Evolutionary conservation across 441 rosid species (phyloP).

Genomic region (Pelargonium fulgidum): DNA sequence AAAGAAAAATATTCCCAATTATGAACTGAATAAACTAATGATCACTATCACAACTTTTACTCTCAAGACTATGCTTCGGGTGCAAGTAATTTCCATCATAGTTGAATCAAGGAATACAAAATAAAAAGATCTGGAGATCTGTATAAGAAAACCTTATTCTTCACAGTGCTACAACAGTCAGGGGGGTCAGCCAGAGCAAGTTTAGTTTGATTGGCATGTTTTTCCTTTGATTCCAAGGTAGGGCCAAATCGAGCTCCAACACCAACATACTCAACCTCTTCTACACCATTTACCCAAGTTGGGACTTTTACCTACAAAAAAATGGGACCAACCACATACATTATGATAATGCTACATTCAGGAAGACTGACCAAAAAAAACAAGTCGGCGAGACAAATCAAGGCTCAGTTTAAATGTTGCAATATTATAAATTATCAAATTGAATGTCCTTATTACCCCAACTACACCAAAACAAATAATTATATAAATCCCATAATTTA

Average conservation of each 20-base stretch:
- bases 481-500: too few species aligned
- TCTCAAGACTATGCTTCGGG: neutral
- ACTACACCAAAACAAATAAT: too few species aligned
- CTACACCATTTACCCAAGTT: conserved; percentile 33
- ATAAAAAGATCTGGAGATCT: neutral
- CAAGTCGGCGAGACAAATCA: neutral
- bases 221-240: conserved; percentile 47
- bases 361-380: neutral
- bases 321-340: neutral
- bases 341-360: neutral
- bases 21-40: conserved; percentile 6
- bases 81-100: conserved; percentile 5
- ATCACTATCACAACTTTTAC: neutral
- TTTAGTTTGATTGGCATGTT: conserved; percentile 35
- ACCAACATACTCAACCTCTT: conserved; percentile 44
- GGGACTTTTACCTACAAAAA: conserved; percentile 41
- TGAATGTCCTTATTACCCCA: too few species aligned
- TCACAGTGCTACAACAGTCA: conserved; percentile 40
- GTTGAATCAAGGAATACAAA: conserved; percentile 5
- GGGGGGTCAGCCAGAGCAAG: conserved; percentile 46
- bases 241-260: conserved; percentile 54
- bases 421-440: neutral
- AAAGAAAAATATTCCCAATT: conserved; percentile 19
- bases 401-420: neutral
- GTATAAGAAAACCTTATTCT: conserved; percentile 33